Conservation (phyloP, 768 basidiomycete species). For the Hydnomerulius pinastri region DNA sequence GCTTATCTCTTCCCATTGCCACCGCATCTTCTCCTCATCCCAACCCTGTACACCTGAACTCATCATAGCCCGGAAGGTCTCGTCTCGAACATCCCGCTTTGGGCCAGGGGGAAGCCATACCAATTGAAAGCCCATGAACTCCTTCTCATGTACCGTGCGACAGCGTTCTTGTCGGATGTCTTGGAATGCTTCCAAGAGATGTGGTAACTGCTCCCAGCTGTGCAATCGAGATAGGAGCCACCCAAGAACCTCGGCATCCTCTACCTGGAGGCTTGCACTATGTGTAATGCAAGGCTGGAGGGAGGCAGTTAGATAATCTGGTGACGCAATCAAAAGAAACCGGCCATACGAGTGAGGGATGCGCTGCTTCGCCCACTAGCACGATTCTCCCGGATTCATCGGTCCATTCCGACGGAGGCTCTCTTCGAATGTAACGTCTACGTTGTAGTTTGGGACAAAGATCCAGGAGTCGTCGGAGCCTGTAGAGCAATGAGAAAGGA, state of each 20-base stretch:
- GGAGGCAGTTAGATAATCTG: constrained; percentile 3
- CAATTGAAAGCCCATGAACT: constrained; percentile 41
- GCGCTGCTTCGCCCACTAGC: constrained; percentile 57
- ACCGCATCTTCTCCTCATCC: constrained; percentile 47
- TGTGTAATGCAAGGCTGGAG: constrained; percentile 48
- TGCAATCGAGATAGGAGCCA: constrained; percentile 42
- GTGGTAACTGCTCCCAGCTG: constrained; percentile 44
- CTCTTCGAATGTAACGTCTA: constrained; percentile 30
- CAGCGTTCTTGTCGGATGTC: constrained; percentile 53
- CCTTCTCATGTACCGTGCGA: constrained; percentile 40
- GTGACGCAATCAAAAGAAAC: background rate
- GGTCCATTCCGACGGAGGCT: constrained; percentile 42
- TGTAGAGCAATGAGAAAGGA: constrained; percentile 10
- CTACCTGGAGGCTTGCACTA: constrained; percentile 29
- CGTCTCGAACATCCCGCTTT: constrained; percentile 44
- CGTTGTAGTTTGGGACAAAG: constrained; percentile 37
- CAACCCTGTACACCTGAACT: constrained; percentile 30
- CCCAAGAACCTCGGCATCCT: constrained; percentile 31
- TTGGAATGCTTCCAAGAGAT: constrained; percentile 54
- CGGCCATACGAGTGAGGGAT: constrained; percentile 46
- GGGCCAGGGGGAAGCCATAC: constrained; percentile 44
- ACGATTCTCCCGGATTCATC: constrained; percentile 50
- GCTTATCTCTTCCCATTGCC: constrained; percentile 53
- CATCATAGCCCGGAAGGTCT: constrained; percentile 25
- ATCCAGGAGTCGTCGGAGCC: constrained; percentile 38